A percentile compares a stretch with the other conserved stretches of the same genome.
These are phyloP conservation scores for Cercospora sp. DNA, from an alignment of 2,329 filamentous ascomycete species.

Conservation along the genomic window DNA sequence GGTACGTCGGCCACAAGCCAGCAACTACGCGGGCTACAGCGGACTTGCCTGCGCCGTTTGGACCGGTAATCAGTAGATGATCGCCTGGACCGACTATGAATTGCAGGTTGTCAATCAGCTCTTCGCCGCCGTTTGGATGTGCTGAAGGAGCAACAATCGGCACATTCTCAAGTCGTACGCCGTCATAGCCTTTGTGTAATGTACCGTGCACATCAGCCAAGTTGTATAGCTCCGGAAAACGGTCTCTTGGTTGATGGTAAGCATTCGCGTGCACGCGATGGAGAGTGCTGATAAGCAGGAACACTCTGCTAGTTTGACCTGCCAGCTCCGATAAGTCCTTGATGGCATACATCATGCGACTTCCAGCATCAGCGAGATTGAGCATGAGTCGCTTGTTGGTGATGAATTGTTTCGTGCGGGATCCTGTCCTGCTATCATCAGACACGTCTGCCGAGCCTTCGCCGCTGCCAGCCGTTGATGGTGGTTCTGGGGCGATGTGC, in stretches of 20 bases:
- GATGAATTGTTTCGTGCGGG: constrained; percentile 97
- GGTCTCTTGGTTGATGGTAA: constrained; percentile 69
- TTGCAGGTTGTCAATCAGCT: constrained; percentile 83
- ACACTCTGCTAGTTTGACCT: constrained; percentile 93
- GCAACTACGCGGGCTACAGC: constrained; percentile 85
- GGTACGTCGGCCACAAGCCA: constrained; percentile 93
- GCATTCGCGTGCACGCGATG: constrained; percentile 90
- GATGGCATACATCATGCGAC: constrained; percentile 99
- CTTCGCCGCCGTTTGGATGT: constrained; percentile 87
- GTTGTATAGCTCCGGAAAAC: constrained; percentile 78
- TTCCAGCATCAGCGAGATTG: constrained; percentile 91
- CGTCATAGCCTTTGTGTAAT: constrained; percentile 90
- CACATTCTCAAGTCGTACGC: constrained; percentile 88
- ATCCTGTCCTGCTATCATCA: constrained; percentile 44
- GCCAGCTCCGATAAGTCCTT: constrained; percentile 96
- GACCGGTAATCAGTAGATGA: constrained; percentile 89
- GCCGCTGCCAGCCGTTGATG: constrained; percentile 56
- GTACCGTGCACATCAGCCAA: constrained; percentile 91
- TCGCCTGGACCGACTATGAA: constrained; percentile 88
- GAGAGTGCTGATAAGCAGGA: constrained; percentile 90
- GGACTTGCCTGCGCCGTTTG: constrained; percentile 92
- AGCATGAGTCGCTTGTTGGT: constrained; percentile 99
- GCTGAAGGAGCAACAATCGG: constrained; percentile 86
- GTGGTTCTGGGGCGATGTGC: constrained; percentile 65
- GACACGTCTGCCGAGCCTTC: constrained; percentile 1